Evolutionary conservation across 805 yeast species (phyloP).

Genomic region (Kodamaea lidongshanica): DNA sequence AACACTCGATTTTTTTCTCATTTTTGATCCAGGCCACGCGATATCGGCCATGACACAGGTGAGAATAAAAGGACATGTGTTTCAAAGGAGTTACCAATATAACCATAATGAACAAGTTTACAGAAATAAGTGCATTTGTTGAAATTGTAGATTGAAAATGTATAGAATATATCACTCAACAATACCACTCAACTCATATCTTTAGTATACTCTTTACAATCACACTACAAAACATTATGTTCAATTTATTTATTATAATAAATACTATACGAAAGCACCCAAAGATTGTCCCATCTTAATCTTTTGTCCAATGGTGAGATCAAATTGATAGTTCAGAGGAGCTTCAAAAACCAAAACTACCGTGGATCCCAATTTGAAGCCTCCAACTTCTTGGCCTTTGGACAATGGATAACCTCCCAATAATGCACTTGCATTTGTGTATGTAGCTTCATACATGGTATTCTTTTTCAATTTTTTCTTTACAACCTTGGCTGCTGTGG

Average conservation of each 20-base stretch:
- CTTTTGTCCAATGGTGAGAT: constrained; percentile 62
- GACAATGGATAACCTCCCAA: constrained; percentile 83
- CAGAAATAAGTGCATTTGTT: too few relatives aligned
- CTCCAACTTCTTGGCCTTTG: constrained; percentile 96
- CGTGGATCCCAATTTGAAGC: constrained; percentile 91
- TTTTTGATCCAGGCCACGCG: too few relatives aligned
- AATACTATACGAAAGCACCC: constrained; percentile 40
- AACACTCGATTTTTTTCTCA: too few relatives aligned
- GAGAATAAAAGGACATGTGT: too few relatives aligned
- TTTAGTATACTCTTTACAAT: too few relatives aligned
- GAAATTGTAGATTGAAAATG: too few relatives aligned
- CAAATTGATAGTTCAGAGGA: constrained; percentile 70
- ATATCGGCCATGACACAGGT: too few relatives aligned
- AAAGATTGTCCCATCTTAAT: constrained; percentile 81
- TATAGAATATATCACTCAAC: too few relatives aligned
- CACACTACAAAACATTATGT: too few relatives aligned
- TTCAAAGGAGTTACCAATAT: too few relatives aligned
- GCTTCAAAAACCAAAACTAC: constrained; percentile 97
- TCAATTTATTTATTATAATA: background rate
- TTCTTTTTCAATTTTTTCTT: constrained; percentile 50
- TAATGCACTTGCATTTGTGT: constrained; percentile 66
- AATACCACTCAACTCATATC: too few relatives aligned
- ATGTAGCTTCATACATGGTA: constrained; percentile 92
- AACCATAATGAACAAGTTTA: too few relatives aligned
- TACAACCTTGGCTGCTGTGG: constrained; percentile 11